These are phyloP conservation scores for Penicillium paradoxum DNA, from an alignment of 495 filamentous ascomycete genomes.

Conservation along the genomic window DNA sequence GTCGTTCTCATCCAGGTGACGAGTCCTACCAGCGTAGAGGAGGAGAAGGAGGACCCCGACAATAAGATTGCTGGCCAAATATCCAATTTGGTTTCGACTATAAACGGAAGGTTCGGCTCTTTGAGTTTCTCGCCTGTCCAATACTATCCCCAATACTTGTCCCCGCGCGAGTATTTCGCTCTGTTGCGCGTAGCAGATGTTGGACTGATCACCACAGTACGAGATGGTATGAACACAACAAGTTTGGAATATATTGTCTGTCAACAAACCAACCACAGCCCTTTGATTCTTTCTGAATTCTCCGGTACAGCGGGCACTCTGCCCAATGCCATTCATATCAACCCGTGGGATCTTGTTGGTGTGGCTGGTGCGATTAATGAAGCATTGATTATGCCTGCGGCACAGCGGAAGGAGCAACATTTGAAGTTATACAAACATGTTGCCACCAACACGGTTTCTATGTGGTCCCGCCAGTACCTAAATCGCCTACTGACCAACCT, in stretches of 20 bases:
- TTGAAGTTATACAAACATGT: slow-evolving; percentile 72
- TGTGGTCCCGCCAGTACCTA: slow-evolving; percentile 74
- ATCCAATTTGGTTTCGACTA: slow-evolving; percentile 79
- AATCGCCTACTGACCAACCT: slow-evolving; percentile 72
- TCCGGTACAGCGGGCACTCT: slow-evolving; percentile 87
- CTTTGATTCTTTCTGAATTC: slow-evolving; percentile 90
- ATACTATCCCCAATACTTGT: slow-evolving; percentile 88
- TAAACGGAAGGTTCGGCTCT: slow-evolving; percentile 84
- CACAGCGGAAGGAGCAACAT: slow-evolving; percentile 50
- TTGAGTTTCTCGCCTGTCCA: slow-evolving; percentile 81
- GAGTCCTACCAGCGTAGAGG: slow-evolving; percentile 73
- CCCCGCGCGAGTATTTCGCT: slow-evolving; percentile 83
- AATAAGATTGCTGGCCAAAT: slow-evolving; percentile 78
- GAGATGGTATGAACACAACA: slow-evolving; percentile 96
- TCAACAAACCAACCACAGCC: slow-evolving; percentile 76
- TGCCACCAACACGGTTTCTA: slow-evolving; percentile 72
- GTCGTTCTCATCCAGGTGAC: slow-evolving; percentile 95
- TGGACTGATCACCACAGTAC: slow-evolving; percentile 84
- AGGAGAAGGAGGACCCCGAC: slow-evolving; percentile 59
- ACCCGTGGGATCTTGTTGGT: slow-evolving; percentile 82
- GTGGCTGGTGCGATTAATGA: slow-evolving; percentile 75
- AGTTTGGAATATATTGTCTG: slow-evolving; percentile 90
- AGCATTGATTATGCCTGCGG: slow-evolving; percentile 66
- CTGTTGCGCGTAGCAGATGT: slow-evolving; percentile 81
- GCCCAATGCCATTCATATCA: slow-evolving; percentile 82